Evolutionary conservation across 1,284 basidiomycete species (phyloP), one percentile per base, ranked within the genome.

Genomic region (Cryptococcus neoformans): DNA sequence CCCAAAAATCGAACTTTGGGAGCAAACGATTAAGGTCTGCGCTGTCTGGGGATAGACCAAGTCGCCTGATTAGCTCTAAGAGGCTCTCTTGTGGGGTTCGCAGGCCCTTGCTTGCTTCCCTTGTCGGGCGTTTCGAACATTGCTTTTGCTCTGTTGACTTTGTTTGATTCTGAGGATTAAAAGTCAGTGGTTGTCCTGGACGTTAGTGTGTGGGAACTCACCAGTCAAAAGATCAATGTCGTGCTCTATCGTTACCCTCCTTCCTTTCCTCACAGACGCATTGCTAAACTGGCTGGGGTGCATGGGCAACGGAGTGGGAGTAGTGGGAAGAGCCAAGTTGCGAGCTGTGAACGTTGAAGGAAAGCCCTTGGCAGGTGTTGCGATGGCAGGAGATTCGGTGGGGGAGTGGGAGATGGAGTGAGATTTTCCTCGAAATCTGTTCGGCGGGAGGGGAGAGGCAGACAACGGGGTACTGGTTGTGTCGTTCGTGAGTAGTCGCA

Each of bases 211-310:
- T 14, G 8, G 51, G 5, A 16, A 69, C 73, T 64, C 56, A 75
- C 75, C 69, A 39, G 70, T 57, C 42, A 77, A 54, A 8, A 62
- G 55, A 51, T 74, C 68, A 44, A 77, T 72, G 55, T 78, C 76
- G 52, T 75, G 70, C 51, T 78, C 76, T 35, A 78, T 74, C 10
- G 76, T 77, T 10, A 73, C 57, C 12, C 76, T 60, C 49, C 76
- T 63, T 8, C 64, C 60, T 51, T 68, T 72, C 47, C 69, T 66
- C 3, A 62, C 48, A 11, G 68, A 63, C 4, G 63, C 51, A 48
- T 67, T 73, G 58, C 62, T 59, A 40, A 63, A 59, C 55, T 69
- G 71, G 21, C 58, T 65, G 14, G 70, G 64, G 49, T 76, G 73
- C 65, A 71, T 70, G 0, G 76, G 76, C 6, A 77, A 58, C 1